Conservation (phyloP, 2,329 filamentous ascomycete genomes). For the Xylaria sp. region DNA sequence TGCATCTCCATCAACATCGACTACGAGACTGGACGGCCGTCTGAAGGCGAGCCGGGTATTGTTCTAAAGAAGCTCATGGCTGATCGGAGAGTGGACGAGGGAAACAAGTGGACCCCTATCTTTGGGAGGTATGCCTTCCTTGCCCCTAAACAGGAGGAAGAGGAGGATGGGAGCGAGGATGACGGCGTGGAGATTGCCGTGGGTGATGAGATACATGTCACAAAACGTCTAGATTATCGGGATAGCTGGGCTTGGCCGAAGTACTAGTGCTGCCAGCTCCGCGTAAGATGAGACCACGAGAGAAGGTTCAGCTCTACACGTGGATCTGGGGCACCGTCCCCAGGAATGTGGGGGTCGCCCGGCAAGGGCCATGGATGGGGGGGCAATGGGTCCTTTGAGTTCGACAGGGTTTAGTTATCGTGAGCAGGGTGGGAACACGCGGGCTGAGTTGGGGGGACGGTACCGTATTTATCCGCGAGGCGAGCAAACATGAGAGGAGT, state of each 20-base stretch:
- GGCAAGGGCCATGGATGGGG: conserved; percentile 3
- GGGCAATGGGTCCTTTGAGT: not conserved
- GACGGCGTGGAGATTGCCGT: conserved; percentile 56
- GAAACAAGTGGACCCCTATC: conserved; percentile 73
- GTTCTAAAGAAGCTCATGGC: conserved; percentile 76
- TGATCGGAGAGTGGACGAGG: conserved; percentile 76
- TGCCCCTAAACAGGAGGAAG: conserved; percentile 28
- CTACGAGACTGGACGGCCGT: conserved; percentile 71
- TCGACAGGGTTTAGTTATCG: conserved; percentile 13
- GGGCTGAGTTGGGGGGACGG: not conserved
- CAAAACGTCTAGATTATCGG: conserved; percentile 60
- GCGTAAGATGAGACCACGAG: conserved; percentile 21
- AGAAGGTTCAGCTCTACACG: not conserved
- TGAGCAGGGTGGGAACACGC: conserved; percentile 9
- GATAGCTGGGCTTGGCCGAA: conserved; percentile 65
- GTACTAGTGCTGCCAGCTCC: conserved; percentile 4
- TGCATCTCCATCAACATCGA: conserved; percentile 79
- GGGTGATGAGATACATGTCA: conserved; percentile 67
- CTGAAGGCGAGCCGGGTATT: conserved; percentile 65
- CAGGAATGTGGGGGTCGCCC: conserved; percentile 3
- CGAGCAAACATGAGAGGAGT: not conserved
- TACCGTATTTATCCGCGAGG: conserved; percentile 5
- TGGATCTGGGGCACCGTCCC: conserved; percentile 10
- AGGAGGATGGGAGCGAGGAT: conserved; percentile 31
- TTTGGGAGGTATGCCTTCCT: conserved; percentile 81